A percentile compares a stretch with the other conserved stretches of the same genome.
These are phyloP conservation scores for Chloropicon primus DNA, from an alignment of 139 green algal species.

Conservation along the genomic window DNA sequence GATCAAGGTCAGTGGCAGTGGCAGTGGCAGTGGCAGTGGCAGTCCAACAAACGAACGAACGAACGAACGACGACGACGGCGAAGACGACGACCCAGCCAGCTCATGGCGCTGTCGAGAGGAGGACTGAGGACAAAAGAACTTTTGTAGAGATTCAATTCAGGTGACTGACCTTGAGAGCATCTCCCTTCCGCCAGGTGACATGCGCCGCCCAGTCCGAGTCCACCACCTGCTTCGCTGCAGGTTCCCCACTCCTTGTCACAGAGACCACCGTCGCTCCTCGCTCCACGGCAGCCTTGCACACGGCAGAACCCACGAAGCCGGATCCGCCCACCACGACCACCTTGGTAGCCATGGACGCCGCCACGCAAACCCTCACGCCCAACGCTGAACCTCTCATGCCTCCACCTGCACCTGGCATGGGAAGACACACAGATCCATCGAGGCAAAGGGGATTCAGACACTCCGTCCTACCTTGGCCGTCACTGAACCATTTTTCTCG, in stretches of 20 bases:
- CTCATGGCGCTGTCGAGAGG: neutral
- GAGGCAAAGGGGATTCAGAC: too few species aligned
- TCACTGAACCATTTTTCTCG: too few species aligned
- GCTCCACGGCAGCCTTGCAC: slow-evolving; percentile 46
- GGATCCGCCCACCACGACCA: slow-evolving; percentile 78
- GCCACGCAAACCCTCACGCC: neutral
- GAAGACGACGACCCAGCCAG: neutral
- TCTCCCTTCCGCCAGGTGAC: slow-evolving; percentile 46
- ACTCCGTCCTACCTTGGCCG: too few species aligned
- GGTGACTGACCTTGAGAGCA: slow-evolving; percentile 34
- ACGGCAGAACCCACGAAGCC: slow-evolving; percentile 76
- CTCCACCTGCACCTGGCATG: too few species aligned
- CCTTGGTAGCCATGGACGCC: neutral
- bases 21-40: neutral
- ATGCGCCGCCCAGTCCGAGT: slow-evolving; percentile 23
- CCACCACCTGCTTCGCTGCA: slow-evolving; percentile 7
- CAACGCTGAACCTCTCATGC: neutral
- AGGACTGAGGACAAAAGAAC: slow-evolving; percentile 30
- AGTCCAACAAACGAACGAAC: neutral
- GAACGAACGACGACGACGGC: neutral
- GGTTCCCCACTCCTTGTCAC: slow-evolving; percentile 50
- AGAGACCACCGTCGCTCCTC: slow-evolving; percentile 48
- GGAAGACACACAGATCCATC: too few species aligned
- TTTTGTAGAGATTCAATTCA: too few species aligned
- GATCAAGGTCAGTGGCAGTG: neutral